Evolutionary conservation across 2,329 filamentous ascomycete genomes (phyloP).

Genomic region (Stachybotrys chlorohalonatus): DNA sequence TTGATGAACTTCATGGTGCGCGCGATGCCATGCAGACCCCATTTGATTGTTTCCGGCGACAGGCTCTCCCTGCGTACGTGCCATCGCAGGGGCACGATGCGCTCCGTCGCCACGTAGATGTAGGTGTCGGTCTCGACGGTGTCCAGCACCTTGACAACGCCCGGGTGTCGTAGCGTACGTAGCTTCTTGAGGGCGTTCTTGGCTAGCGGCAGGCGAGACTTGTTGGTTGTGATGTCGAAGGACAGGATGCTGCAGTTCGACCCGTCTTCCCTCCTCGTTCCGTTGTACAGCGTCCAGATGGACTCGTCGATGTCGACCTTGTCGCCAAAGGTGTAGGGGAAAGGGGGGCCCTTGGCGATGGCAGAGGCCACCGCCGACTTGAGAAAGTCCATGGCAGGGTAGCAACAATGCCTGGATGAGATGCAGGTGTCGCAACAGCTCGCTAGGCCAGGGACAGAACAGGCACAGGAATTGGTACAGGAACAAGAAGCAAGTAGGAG

Average conservation of each 20-base stretch:
- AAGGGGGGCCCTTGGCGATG: constrained; percentile 88
- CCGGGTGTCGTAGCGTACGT: constrained; percentile 85
- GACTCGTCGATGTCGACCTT: constrained; percentile 86
- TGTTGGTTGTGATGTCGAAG: constrained; percentile 80
- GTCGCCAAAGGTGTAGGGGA: constrained; percentile 89
- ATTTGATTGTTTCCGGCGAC: constrained; percentile 89
- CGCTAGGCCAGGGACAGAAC: background rate
- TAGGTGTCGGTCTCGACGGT: constrained; percentile 94
- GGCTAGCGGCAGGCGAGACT: constrained; percentile 72
- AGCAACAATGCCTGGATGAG: background rate
- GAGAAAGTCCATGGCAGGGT: constrained; percentile 78
- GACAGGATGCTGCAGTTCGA: constrained; percentile 95
- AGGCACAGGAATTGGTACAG: background rate
- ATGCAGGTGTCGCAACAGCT: background rate
- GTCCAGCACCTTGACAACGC: constrained; percentile 88
- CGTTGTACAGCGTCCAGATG: constrained; percentile 95
- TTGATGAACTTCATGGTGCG: constrained; percentile 96
- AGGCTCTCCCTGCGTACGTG: constrained; percentile 81
- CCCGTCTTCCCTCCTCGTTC: constrained; percentile 84
- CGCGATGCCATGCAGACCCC: constrained; percentile 82
- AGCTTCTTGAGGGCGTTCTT: constrained; percentile 92
- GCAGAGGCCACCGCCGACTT: constrained; percentile 96
- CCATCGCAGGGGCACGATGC: constrained; percentile 80
- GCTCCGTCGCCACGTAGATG: constrained; percentile 93
- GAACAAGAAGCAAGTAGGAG: too few relatives aligned